A percentile compares a stretch with the other conserved stretches of the same genome.
Conservation (phyloP, 2,329 filamentous ascomycete species). For the Sporothrix dimorphospora region DNA sequence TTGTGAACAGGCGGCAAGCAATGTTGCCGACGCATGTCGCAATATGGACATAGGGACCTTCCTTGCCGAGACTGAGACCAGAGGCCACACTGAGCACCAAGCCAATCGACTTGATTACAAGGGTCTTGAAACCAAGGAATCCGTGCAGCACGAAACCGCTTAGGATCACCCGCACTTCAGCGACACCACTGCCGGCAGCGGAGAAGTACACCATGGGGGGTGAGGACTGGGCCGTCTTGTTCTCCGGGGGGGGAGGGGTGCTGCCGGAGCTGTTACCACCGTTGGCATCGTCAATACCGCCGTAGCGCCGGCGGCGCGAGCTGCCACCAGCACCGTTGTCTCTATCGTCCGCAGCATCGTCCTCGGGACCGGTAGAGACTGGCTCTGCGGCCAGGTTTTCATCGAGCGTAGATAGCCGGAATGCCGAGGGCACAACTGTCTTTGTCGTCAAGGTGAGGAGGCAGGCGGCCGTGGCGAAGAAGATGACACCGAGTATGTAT, state of each 20-base stretch:
- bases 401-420: conserved; percentile 84
- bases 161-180: conserved; percentile 96
- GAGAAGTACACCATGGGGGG: conserved; percentile 89
- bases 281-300: background rate
- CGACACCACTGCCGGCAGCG: conserved; percentile 92
- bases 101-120: conserved; percentile 81
- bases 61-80: conserved; percentile 90
- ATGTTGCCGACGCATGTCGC: conserved; percentile 95
- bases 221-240: conserved; percentile 6
- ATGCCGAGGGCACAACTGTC: conserved; percentile 86
- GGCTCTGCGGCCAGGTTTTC: conserved; percentile 81
- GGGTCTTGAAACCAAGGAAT: conserved; percentile 85
- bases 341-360: conserved; percentile 47
- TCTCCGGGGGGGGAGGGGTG: conserved; percentile 16
- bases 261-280: background rate
- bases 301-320: background rate
- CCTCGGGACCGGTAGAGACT: conserved; percentile 40
- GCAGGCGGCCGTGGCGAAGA: conserved; percentile 73
- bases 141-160: conserved; percentile 97
- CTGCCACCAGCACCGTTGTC: background rate
- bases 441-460: conserved; percentile 86
- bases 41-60: conserved; percentile 96
- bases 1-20: conserved; percentile 86
- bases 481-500: conserved; percentile 73
- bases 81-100: conserved; percentile 89